Base-by-base conservation (phyloP, 2,329 filamentous ascomycete genomes). In the Pseudogymnoascus verrucosus region DNA sequence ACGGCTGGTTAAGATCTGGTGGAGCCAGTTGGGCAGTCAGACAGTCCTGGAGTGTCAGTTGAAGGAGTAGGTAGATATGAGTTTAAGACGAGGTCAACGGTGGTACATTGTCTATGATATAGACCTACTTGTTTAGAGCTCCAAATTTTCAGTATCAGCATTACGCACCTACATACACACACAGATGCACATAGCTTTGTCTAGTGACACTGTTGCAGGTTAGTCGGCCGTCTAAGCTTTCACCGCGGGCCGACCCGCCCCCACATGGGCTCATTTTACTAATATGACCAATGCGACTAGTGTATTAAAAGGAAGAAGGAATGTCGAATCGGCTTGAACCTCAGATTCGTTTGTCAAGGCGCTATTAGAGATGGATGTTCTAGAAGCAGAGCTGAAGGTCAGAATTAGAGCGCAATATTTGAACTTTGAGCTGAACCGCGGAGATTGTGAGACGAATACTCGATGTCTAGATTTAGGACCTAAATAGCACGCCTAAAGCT, bases 21-120 rank as follows among this genome's bases (percentile, higher is more conserved):
- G 28, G 11, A 60, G 54, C 7, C 61, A 62, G 6, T 23, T 42
- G 4, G 64, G 62, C 2, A 51, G 54, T 6, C 62, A 67, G 36
- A 57, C 59, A 11, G 65, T 68, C 4, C 63, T 68, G 16, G 65
- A 68, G 51, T 66, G 63, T 40, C 61, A 39, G 16, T 36, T 66
- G 42, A 63, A 63, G 5, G 47, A 57, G 26, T 34, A 57, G 28
- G 7, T 31, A 11, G 26, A 19, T 34, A 6, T 16, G 47, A 51
- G 26, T 34, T 10, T 5, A n/a, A 14, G 47, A 7, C 4, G 26
- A 4, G 8, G n/a, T 12, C 8, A 26, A 60, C 5, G 4, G n/a
- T 2, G 5, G 12, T 12, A 23, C 11, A 23, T 23, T 31, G 8
- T 11, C 8, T 31, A 3, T 31, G 8, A 31, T 7, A 12, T 44